Evolutionary conservation across 106 monocot species (phyloP).

Genomic region (Dendrobium catenatum): DNA sequence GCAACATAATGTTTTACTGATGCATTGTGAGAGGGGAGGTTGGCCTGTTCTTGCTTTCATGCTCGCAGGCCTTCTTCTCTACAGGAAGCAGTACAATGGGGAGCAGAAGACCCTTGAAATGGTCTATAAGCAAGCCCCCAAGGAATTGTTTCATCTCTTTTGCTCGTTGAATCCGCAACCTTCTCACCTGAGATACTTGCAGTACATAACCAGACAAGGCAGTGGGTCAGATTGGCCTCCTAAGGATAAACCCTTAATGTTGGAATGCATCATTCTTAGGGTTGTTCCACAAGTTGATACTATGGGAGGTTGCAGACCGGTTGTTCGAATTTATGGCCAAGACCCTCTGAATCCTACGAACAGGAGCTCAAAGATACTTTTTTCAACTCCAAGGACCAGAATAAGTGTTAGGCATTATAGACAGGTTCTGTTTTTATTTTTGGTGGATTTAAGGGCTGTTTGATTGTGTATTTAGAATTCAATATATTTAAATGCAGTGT

Average conservation of each 20-base stretch:
- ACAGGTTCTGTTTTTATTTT: conserved; percentile 51
- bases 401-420: conserved; percentile 28
- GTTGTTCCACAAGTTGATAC: conserved; percentile 50
- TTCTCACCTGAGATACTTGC: conserved; percentile 90
- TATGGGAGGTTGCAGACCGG: conserved; percentile 57
- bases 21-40: conserved; percentile 92
- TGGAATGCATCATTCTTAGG: conserved; percentile 59
- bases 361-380: conserved; percentile 60
- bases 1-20: conserved; percentile 74
- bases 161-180: conserved; percentile 73
- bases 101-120: conserved; percentile 88
- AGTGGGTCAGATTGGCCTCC: conserved; percentile 62
- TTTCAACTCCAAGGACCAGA: conserved; percentile 51
- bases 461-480: not conserved
- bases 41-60: conserved; percentile 98
- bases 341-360: conserved; percentile 39
- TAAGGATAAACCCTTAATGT: conserved; percentile 33
- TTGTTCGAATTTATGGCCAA: conserved; percentile 70
- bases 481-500: no score
- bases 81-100: conserved; percentile 62
- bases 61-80: conserved; percentile 85
- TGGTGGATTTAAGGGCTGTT: not conserved
- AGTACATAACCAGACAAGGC: conserved; percentile 66
- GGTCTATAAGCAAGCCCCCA: conserved; percentile 93
- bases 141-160: conserved; percentile 61